Evolutionary conservation across 73 alveolate species (phyloP), one percentile per base, ranked within the genome.

Genomic region (Paramecium biaurelia): DNA sequence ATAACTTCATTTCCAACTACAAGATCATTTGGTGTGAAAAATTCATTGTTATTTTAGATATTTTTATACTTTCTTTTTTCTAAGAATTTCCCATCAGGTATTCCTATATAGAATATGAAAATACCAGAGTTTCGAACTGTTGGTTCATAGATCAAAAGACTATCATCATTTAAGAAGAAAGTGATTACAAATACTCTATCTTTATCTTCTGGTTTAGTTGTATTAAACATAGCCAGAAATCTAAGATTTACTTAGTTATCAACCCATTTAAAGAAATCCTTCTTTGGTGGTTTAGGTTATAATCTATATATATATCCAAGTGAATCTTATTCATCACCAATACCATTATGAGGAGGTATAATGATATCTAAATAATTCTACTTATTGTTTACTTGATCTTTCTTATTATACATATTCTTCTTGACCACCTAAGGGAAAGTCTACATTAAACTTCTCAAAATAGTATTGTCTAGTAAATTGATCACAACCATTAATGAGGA

Each of bases 271-370:
- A 96, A 95, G 96, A 96, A 98, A 93, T 98, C 99, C 85, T 96
- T 93, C 87, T 95, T 95, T 18, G 99, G 98, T 43, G 98, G 95
- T 79, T 93, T 89, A 26, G 98, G 98, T 42, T 92, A 70, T 76
- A 97, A 93, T 56, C 98, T 92, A 58, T 90, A 95, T 30, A 97
- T 96, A 84, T 98, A 96, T n/a, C 99, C 98, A 43, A 98, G 92
- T 23, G 99, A 95, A 92, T 98, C 99, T 76, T 96, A 98, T 95
- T 98, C 99, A 85, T 95, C 96, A 30, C 99, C 99, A 84, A 95
- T 94, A 15, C 99, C 99, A 84, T 98, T 97, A 85, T 98, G 97
- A 63, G 99, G 99, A 15, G 99, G 99, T 57, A 97, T 96, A 21
- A 87, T 85, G 5, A 85, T 85, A 8, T 92, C 96, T 92, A 24